Percentiles rank a stretch among this genome's conserved stretches.
These are phyloP conservation scores for Trichoderma afroharzianum DNA, from an alignment of 2,329 filamentous ascomycete species.

Conservation along the genomic window DNA sequence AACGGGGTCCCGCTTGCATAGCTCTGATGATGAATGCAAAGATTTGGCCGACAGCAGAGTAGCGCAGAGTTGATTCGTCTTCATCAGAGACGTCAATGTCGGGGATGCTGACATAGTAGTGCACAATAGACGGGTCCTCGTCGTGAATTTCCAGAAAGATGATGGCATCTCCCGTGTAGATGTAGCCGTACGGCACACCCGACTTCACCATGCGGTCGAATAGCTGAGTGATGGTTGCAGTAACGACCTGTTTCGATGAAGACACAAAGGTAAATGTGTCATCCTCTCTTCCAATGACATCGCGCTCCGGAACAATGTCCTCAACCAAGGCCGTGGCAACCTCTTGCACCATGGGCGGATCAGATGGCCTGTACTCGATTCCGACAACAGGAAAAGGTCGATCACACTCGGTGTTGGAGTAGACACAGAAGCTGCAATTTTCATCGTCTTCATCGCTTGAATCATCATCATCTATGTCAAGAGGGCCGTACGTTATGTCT, in stretches of 20 bases:
- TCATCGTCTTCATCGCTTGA: constrained; percentile 29
- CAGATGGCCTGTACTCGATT: constrained; percentile 38
- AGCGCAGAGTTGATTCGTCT: constrained; percentile 30
- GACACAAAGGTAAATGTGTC: neutral
- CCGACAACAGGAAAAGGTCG: constrained; percentile 25
- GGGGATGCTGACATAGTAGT: neutral
- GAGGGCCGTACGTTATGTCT: constrained; percentile 21
- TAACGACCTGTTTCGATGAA: constrained; percentile 22
- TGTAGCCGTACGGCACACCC: constrained; percentile 34
- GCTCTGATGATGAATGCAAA: constrained; percentile 38
- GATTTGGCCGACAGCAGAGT: constrained; percentile 37
- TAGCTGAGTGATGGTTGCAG: constrained; percentile 37
- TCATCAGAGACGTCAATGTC: neutral
- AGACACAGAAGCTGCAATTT: constrained; percentile 27
- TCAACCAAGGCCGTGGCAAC: constrained; percentile 18
- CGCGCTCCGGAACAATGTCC: neutral
- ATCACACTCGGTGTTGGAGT: constrained; percentile 11
- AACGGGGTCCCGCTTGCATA: constrained; percentile 25
- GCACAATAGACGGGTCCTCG: constrained; percentile 28
- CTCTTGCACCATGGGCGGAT: constrained; percentile 33
- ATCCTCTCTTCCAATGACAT: neutral
- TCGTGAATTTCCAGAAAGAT: constrained; percentile 35
- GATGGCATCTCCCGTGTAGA: constrained; percentile 32
- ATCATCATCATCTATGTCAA: neutral
- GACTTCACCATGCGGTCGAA: constrained; percentile 39